Conservation (phyloP, 2,329 filamentous ascomycete species). For the Alternaria arborescens region DNA sequence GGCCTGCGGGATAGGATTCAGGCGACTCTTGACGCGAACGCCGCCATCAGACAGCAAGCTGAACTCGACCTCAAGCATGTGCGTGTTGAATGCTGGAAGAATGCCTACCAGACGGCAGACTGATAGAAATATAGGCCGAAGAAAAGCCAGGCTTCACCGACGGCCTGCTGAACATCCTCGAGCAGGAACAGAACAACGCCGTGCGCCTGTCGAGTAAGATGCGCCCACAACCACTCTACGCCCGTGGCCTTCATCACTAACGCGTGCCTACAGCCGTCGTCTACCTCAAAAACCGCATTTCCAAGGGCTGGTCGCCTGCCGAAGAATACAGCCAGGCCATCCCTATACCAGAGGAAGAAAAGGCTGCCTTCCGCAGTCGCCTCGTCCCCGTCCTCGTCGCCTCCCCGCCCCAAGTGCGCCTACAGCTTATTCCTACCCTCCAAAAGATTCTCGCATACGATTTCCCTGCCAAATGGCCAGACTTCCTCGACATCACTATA, state of each 20-base stretch:
- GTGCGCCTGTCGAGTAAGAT: conserved; percentile 84
- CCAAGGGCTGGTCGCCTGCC: conserved; percentile 83
- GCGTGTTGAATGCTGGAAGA: conserved; percentile 46
- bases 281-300: conserved; percentile 97
- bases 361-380: conserved; percentile 83
- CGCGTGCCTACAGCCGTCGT: conserved; percentile 74
- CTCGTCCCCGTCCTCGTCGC: conserved; percentile 88
- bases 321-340: conserved; percentile 78
- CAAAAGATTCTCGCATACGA: conserved; percentile 97
- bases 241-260: conserved; percentile 29
- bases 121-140: conserved; percentile 73
- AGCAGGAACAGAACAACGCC: conserved; percentile 83
- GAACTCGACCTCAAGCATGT: conserved; percentile 86
- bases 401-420: conserved; percentile 81
- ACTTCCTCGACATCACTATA: conserved; percentile 91
- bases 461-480: conserved; percentile 93
- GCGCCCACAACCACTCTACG: conserved; percentile 23
- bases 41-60: conserved; percentile 77
- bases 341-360: conserved; percentile 87
- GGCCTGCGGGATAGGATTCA: conserved; percentile 79
- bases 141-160: conserved; percentile 89
- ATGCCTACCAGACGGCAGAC: conserved; percentile 25
- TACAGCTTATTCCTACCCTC: conserved; percentile 91
- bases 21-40: conserved; percentile 77
- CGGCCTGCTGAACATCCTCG: conserved; percentile 87